Evolutionary conservation across 2,329 filamentous ascomycete genomes (phyloP).

Genomic region (Neurospora sp.): DNA sequence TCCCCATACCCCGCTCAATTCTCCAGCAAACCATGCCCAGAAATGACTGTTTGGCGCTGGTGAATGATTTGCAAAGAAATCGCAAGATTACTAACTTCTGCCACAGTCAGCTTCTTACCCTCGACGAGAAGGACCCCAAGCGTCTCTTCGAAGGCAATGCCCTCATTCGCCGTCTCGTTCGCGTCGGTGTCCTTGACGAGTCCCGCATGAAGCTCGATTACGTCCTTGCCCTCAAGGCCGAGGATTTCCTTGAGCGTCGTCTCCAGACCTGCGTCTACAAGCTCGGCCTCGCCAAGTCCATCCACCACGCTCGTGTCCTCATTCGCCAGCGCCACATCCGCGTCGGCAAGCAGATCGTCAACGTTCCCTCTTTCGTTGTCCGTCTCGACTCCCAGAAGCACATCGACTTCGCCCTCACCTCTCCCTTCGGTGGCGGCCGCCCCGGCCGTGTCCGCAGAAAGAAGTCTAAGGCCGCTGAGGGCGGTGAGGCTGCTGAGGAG

Average conservation of each 20-base stretch:
- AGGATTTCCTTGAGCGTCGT: slow-evolving; percentile 99
- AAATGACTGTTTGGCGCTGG: slow-evolving; percentile 2
- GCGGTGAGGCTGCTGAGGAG: slow-evolving; percentile 67
- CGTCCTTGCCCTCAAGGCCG: slow-evolving; percentile 96
- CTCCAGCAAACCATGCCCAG: neutral
- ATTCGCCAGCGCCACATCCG: slow-evolving; percentile 99
- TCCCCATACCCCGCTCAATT: neutral
- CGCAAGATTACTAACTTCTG: slow-evolving; percentile 4
- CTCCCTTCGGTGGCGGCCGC: slow-evolving; percentile 93
- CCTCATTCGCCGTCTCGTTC: slow-evolving; percentile 98
- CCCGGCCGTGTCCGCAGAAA: slow-evolving; percentile 97
- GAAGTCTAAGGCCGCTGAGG: slow-evolving; percentile 96
- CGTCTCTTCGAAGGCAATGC: slow-evolving; percentile 99
- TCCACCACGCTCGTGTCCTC: slow-evolving; percentile 99
- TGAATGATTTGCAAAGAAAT: neutral
- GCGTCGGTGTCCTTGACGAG: slow-evolving; percentile 99
- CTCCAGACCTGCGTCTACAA: slow-evolving; percentile 99
- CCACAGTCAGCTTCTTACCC: slow-evolving; percentile 91
- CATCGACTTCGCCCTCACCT: slow-evolving; percentile 98
- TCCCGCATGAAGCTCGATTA: slow-evolving; percentile 99
- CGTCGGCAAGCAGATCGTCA: slow-evolving; percentile 99
- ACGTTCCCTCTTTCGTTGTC: slow-evolving; percentile 98
- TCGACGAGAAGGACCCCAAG: slow-evolving; percentile 99
- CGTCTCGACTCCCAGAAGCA: slow-evolving; percentile 99
- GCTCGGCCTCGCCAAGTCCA: slow-evolving; percentile 99